A percentile compares a stretch with the other conserved stretches of the same genome.
Conservation (phyloP, 2,329 filamentous ascomycete genomes). For the Beauveria sp. region DNA sequence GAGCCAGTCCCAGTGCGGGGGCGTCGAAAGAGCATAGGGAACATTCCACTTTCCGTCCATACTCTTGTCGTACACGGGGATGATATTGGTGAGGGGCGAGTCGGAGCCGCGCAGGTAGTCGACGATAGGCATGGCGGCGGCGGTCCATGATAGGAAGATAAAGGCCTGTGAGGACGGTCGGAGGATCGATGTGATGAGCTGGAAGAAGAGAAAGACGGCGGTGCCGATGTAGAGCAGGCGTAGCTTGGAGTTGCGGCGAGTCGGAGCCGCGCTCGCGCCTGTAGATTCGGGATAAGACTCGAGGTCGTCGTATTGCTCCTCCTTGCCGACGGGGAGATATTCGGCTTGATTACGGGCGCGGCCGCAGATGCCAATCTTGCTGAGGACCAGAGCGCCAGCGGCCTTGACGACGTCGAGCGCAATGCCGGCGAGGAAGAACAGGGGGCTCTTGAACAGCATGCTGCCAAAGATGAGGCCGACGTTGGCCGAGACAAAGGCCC, state of each 20-base stretch:
- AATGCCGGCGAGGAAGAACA: constrained; percentile 13
- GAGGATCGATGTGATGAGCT: constrained; percentile 16
- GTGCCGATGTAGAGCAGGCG: constrained; percentile 13
- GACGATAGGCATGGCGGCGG: constrained; percentile 25
- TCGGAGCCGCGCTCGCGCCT: background rate
- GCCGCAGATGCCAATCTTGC: background rate
- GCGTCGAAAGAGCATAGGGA: constrained; percentile 18
- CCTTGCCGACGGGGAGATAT: constrained; percentile 20
- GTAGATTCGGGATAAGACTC: background rate
- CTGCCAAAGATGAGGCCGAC: constrained; percentile 13
- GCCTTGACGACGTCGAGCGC: constrained; percentile 21
- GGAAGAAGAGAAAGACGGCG: constrained; percentile 13
- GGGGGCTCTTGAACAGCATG: constrained; percentile 19
- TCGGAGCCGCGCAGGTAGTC: constrained; percentile 23
- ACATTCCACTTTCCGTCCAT: constrained; percentile 18
- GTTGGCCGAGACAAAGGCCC: constrained; percentile 19
- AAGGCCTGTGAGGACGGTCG: constrained; percentile 24
- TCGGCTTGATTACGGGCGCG: background rate
- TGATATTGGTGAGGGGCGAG: constrained; percentile 19
- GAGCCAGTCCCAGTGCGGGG: constrained; percentile 18
- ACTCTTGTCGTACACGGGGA: constrained; percentile 16
- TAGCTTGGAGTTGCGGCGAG: background rate
- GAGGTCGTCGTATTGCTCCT: constrained; percentile 15
- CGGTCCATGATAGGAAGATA: constrained; percentile 28
- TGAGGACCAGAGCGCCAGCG: constrained; percentile 13